Evolutionary conservation across 1,139 yeast species (phyloP).

Genomic region (Candida frijolesensis): DNA sequence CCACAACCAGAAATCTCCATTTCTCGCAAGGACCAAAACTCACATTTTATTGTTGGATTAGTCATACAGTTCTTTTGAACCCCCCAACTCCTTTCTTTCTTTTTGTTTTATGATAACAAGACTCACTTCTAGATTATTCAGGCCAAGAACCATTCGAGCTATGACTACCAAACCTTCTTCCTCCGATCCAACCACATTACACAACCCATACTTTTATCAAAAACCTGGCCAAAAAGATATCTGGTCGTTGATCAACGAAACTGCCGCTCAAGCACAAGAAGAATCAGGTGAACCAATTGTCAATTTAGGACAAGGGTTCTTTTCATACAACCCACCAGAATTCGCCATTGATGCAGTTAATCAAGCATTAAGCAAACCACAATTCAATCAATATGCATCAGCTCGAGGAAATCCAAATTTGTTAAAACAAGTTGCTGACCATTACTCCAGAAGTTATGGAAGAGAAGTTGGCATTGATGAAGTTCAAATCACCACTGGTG

Average conservation of each 20-base stretch:
- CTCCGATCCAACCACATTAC: conserved; percentile 27
- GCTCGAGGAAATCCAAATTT: conserved; percentile 85
- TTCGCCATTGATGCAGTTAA: conserved; percentile 87
- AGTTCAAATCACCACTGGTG: conserved; percentile 89
- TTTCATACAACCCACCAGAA: conserved; percentile 90
- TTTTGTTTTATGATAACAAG: conserved; percentile 6
- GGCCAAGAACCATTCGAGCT: conserved; percentile 1
- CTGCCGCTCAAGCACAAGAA: conserved; percentile 76
- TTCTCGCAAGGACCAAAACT: not conserved
- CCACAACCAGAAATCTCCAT: not conserved
- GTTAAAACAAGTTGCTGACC: conserved; percentile 64
- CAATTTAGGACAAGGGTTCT: conserved; percentile 95
- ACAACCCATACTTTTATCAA: conserved; percentile 62
- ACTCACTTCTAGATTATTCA: not conserved
- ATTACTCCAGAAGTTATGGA: conserved; percentile 69
- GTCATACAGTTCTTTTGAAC: not conserved
- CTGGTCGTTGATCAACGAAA: conserved; percentile 92
- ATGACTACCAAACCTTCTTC: conserved; percentile 2
- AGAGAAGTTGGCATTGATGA: conserved; percentile 64
- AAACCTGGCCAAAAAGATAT: conserved; percentile 76
- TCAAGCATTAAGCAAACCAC: conserved; percentile 68
- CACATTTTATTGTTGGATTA: not conserved
- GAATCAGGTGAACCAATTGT: conserved; percentile 71
- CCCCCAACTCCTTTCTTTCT: not conserved
- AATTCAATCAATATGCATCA: conserved; percentile 88